Evolutionary conservation across 2,329 filamentous ascomycete species (phyloP), one percentile per base, ranked within the genome.

Genomic region (Chaetomiaceae sp.): DNA sequence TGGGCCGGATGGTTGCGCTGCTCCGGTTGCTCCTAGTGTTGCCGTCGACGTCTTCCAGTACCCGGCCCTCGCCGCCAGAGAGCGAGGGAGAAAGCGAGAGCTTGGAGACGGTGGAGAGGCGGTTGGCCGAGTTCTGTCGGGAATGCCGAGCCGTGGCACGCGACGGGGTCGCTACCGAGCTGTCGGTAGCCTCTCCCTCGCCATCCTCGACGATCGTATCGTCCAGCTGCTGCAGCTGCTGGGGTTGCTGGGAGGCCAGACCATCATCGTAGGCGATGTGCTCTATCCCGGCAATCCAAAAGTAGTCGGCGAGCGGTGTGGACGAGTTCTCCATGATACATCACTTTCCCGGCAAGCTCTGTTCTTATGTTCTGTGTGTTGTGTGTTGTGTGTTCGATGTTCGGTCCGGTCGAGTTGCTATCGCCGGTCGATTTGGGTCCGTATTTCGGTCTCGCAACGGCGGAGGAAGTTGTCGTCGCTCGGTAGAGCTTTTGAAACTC

Each of bases 231-330:
- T 54, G 42, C 59, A 68, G 68, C 44, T 56, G 57, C 36, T 54
- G 42, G 29, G 49, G 30, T 18, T 50, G 30, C 32, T 54, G 41
- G 18, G 52, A 20, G 13, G 32, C 47, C 20, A 43, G 52, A 11
- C 16, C 53, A 52, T 86, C 83, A 57, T 81, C 76, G 72, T 86
- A 86, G 52, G 79, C 77, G 61, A 86, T 76, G 56, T 81, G 80
- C 69, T 87, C 84, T 70, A 87, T 76, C 64, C 84, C 84, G 61
- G 84, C 84, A 67, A 87, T 86, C 84, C 84, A 87, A 70, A 87
- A 87, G 72, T 87, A 87, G 69, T 87, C 84, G 69, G 84, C 84
- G 67, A 87, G 75, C 66, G 84, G 84, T 59, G 77, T 77, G 58
- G 82, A 83, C 55, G 81, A 76, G 71, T 69, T 74, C 66, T 82